Base-by-base conservation (phyloP, 768 basidiomycete genomes). In the Pholiota microspora region DNA sequence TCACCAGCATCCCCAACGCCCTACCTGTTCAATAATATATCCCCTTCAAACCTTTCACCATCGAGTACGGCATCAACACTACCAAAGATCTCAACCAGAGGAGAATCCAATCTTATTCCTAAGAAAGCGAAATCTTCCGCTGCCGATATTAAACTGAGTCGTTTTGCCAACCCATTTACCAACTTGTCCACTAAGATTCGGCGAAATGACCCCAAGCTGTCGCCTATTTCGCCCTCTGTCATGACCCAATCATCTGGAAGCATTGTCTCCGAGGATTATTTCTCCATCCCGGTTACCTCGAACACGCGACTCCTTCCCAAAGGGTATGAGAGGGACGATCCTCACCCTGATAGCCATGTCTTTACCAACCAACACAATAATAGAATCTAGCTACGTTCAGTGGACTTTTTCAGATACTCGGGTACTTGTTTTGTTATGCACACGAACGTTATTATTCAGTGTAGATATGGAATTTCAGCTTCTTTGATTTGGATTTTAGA, bases 201-300 rank as follows among this genome's bases (percentile, higher is more conserved):
- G n/a, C 62, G 61, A 59, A 62, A 62, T n/a, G 66, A 67, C 31
- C 62, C 66, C 7, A 67, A 67, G 49, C 47, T 67, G 7, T 67
- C 64, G 7, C 66, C 66, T 3, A 53, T 67, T 7, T 53, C 49
- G 10, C 61, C 60, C 6, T 53, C 64, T 6, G 51, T 67, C 32
- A 53, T 63, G 12, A 45, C 42, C 24, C 7, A 10, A 15, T 42
- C 40, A 16, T 16, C 15, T 7, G 13, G 9, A 29, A 32, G n/a
- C 21, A n/a, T 12, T n/a, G 29, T 31, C 29, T 29, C 18, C 7
- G 27, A 23, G 16, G 4, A 32, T 29, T 15, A 48, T 31, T 48
- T 16, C 21, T 16, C 8, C 6, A 7, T 16, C 1, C 7, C 15
- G 4, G 29, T 13, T 28, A 34, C 12, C n/a, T 29, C 46, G 28